phyloP scores from a whole-genome alignment of 2,329 filamentous ascomycete species.

The Colletotrichum truncatum region DNA sequence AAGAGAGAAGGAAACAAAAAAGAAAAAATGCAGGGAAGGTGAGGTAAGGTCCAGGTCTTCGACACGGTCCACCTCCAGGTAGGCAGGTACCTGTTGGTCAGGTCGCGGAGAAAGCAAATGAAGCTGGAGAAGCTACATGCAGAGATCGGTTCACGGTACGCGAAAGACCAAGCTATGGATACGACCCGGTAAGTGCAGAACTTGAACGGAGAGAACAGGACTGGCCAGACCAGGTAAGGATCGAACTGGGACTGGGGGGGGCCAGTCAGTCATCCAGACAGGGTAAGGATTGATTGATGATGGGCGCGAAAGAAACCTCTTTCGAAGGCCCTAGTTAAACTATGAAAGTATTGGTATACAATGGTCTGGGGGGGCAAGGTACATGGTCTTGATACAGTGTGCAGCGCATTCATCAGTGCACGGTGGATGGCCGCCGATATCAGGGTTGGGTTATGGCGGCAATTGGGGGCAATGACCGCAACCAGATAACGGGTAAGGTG shows the following conservation, averaged over 20 bases:
- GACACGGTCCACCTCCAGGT: background rate
- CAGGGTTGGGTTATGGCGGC: slow-evolving; percentile 3
- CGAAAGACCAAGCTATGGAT: slow-evolving; percentile 1
- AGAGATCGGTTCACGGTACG: slow-evolving; percentile 24
- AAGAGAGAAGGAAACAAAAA: slow-evolving; percentile 10
- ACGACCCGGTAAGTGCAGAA: slow-evolving; percentile 13
- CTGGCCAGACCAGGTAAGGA: slow-evolving; percentile 13
- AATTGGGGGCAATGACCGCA: background rate
- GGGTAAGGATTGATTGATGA: slow-evolving; percentile 18
- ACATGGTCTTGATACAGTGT: slow-evolving; percentile 9
- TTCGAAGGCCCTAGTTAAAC: slow-evolving; percentile 6
- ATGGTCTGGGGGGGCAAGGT: background rate
- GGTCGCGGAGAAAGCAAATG: slow-evolving; percentile 29
- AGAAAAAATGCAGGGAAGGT: slow-evolving; percentile 19
- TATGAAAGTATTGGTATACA: slow-evolving; percentile 22
- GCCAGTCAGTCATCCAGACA: slow-evolving; percentile 6
- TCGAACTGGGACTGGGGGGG: slow-evolving; percentile 4
- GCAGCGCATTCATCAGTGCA: background rate
- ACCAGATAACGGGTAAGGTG: background rate
- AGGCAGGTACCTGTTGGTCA: slow-evolving; percentile 22
- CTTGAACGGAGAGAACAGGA: background rate
- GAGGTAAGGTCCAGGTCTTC: slow-evolving; percentile 19
- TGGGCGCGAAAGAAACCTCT: slow-evolving; percentile 16
- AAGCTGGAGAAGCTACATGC: slow-evolving; percentile 29
- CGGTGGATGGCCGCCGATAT: background rate